Base-by-base conservation (phyloP, 257 asterid species). In the Echium plantagineum region DNA sequence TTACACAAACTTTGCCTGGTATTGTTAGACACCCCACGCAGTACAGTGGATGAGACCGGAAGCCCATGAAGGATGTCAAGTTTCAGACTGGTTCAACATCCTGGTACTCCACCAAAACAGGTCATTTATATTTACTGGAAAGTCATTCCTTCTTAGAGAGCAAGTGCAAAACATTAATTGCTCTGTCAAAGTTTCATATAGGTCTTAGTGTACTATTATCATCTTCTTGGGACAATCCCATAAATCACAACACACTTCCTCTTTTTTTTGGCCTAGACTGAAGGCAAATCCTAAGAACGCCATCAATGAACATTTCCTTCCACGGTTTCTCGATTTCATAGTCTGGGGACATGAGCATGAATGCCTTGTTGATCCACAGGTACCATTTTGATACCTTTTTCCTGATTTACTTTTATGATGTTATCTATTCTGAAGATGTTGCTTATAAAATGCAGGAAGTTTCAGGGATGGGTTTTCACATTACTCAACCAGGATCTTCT, bases 291-390 rank as follows among this genome's bases (percentile, higher is more conserved):
- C 98, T 21, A 91, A 88, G 79, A 91, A 91, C 77, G 98, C 98
- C 63, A 91, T 91, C 59, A 91, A 91, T 68, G 96, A 91, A 82
- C 98, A 91, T 74, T 88, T 91, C 75, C 73, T 91, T 65, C 98
- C 98, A 55, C 90, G 95, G 18, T 88, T 91, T 80, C 75, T 91
- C 76, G 98, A 91, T 78, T 91, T 91, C 61, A 74, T 91, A 62
- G 94, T 91, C 69, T 91, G 98, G 98, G 98, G 98, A 55, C 98
- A 91, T 74, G 98, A 91, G 71, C 98, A 91, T 30, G 98, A 91
- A 75, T 91, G 96, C 79, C 89, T 88, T n/a, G 85, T 84, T 63
- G 98, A 91, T 76, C 98, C 98, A 68, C 94, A 88, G 94, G 98
- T 91, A 72, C 67, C 42, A 64, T 32, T 59, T 64, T 55, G 69